Evolutionary conservation across 202 grass and related monocot genomes (phyloP), one percentile per base, ranked within the genome.

Genomic region (Carex sylvatica): DNA sequence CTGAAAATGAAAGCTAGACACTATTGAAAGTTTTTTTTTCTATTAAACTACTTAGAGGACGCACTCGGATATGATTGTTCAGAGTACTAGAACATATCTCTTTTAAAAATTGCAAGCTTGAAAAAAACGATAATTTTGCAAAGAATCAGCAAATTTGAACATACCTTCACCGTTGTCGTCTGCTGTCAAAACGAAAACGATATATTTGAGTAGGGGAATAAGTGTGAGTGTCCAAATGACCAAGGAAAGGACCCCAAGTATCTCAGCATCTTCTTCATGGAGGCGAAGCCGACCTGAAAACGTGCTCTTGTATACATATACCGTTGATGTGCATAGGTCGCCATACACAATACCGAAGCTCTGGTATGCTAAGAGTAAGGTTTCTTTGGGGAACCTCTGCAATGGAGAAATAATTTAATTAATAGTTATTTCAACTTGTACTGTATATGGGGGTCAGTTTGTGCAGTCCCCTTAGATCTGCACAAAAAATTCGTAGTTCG

Each of bases 141-240:
- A 3, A 28, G 16, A 9, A 16, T 0, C 1, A n/a, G 6, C 2
- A 42, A 42, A 70, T 20, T 11, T 16, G 1, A 84, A 79, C 7
- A 64, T 76, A 94, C 95, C 95, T 95, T 98, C 95, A 1, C 92
- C 92, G 54, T 93, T 93, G 70, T 98, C 95, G 83, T 95, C 89
- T 61, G 95, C 87, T 47, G 88, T 90, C 66, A 98, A 85, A 72
- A 98, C 92, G 61, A 98, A 86, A 13, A 84, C 60, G 55, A 87
- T 91, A 87, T 98, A 98, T 85, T 98, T 98, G 30, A 98, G 84
- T 86, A 98, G 42, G 31, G 95, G 89, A 83, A 98, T 65, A 20
- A 98, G 92, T 19, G 95, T 98, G 83, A 98, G 89, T 13, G 95
- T 98, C 95, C 95, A 98, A 78, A 98, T 93, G 70, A 98, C 94